Conservation (phyloP, 371 early-diverging fungal species). For the Dichotomocladium elegans region DNA sequence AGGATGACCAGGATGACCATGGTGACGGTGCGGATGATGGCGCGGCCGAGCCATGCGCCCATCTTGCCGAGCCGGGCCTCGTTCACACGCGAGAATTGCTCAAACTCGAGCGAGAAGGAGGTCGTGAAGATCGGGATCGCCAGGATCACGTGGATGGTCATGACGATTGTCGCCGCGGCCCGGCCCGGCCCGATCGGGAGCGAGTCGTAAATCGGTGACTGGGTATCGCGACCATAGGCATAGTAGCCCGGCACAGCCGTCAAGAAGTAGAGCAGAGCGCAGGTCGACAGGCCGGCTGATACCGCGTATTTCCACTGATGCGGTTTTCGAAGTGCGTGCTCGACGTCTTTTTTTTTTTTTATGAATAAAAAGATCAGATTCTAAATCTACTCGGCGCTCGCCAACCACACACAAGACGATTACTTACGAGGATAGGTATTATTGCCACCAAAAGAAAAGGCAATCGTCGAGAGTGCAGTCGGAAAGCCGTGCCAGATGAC, state of each 20-base stretch:
- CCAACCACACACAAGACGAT: too few species aligned
- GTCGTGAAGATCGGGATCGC: conserved; percentile 85
- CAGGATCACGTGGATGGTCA: conserved; percentile 81
- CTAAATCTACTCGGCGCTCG: too few species aligned
- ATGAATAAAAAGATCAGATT: too few species aligned
- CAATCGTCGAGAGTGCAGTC: conserved; percentile 56
- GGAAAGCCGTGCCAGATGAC: conserved; percentile 57
- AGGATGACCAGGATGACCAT: conserved; percentile 48
- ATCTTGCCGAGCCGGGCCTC: conserved; percentile 34
- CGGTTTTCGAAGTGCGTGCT: conserved; percentile 78
- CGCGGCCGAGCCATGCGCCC: conserved; percentile 52
- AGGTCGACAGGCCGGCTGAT: conserved; percentile 63
- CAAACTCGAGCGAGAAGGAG: conserved; percentile 76
- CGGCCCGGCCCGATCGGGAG: conserved; percentile 62
- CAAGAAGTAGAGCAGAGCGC: conserved; percentile 72
- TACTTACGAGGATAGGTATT: conserved; percentile 52
- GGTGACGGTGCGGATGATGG: conserved; percentile 47
- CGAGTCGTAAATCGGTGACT: conserved; percentile 75
- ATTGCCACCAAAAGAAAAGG: conserved; percentile 59
- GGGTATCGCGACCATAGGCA: conserved; percentile 68
- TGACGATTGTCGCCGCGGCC: conserved; percentile 68
- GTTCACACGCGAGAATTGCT: conserved; percentile 40
- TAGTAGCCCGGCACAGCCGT: conserved; percentile 79
- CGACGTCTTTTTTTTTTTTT: conserved; percentile 56
- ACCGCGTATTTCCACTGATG: conserved; percentile 74